Base-by-base conservation (phyloP, 371 early-diverging fungal species). In the Cokeromyces recurvatus region DNA sequence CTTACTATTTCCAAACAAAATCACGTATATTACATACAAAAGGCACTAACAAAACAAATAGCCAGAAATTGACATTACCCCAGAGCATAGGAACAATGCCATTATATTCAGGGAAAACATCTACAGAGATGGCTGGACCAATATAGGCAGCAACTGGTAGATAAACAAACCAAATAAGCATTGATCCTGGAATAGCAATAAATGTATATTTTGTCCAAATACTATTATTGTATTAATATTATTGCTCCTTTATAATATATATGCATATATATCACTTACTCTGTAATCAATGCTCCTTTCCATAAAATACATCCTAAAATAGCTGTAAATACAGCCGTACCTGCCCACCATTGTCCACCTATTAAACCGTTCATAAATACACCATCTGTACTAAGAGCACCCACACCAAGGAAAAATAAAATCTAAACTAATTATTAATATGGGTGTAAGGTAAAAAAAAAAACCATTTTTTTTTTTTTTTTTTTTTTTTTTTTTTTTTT, bases 1-100 rank as follows among this genome's bases (percentile, higher is more conserved):
- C 84, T 78, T 80, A 90, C 87, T 84, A 96, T 77, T 95, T 96
- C 92, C 91, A 97, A 3, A 78, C 57, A 57, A 78, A 92, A 71
- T 97, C 98, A 47, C 95, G 79, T 32, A 89, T 51, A 53, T 90
- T 81, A 57, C 91, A 87, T 39, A 89, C 49, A 38, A 88, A 57
- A 8, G 98, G 95, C 23, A 96, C 64, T 34, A 96, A 38, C 5
- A 93, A 57, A 23, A 92, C 75, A 11, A 82, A 79, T 32, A 93
- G 64, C 96, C 97, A 97, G 68, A 95, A 97, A 36, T 78, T 77
- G 3, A 79, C 78, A 40, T 86, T 81, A 7, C 80, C 71, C 66
- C 87, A 92, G n/a, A 92, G 66, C 42, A 79, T 79, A 14, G 74
- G 73, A 3, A 86, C 73, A 38, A 94, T 80, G 19, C 94, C 93